A percentile compares a stretch with the other conserved stretches of the same genome.
Evolutionary conservation across 306 rosid species (phyloP).

Genomic region (Trifolium subterraneum): DNA sequence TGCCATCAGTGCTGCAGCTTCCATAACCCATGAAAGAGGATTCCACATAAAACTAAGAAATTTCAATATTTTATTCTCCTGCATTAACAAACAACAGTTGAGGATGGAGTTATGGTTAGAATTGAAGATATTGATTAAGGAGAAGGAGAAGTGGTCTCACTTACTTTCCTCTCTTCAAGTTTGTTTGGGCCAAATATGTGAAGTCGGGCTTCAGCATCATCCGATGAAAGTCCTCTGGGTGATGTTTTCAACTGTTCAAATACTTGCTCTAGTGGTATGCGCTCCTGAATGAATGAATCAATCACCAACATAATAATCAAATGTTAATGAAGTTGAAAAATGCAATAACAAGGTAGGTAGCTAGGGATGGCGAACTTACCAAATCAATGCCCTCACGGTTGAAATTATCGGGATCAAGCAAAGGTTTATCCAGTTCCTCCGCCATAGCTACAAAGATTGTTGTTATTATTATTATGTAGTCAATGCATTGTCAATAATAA

Average conservation of each 20-base stretch:
- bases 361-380: slow-evolving; percentile 47
- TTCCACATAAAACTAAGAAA: slow-evolving; percentile 92
- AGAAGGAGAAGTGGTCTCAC: slow-evolving; percentile 4
- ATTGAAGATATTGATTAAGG: neutral
- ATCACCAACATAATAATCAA: neutral
- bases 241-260: slow-evolving; percentile 79
- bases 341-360: neutral
- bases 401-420: slow-evolving; percentile 80
- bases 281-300: slow-evolving; percentile 66
- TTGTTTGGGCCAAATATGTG: slow-evolving; percentile 73
- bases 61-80: slow-evolving; percentile 84
- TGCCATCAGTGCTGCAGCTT: slow-evolving; percentile 94
- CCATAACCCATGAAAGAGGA: slow-evolving; percentile 97
- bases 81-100: slow-evolving; percentile 41
- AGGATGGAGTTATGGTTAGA: neutral
- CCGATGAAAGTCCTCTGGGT: slow-evolving; percentile 69
- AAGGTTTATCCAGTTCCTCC: slow-evolving; percentile 73
- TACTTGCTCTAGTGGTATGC: slow-evolving; percentile 76
- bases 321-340: slow-evolving; percentile 44
- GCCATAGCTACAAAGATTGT: slow-evolving; percentile 41
- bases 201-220: slow-evolving; percentile 75
- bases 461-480: too few relatives aligned
- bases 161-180: slow-evolving; percentile 84
- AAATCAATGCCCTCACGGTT: slow-evolving; percentile 76
- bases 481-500: too few relatives aligned